Evolutionary conservation across 768 basidiomycete genomes (phyloP), one percentile per base, ranked within the genome.

Genomic region (Lactifluus subvellereus): DNA sequence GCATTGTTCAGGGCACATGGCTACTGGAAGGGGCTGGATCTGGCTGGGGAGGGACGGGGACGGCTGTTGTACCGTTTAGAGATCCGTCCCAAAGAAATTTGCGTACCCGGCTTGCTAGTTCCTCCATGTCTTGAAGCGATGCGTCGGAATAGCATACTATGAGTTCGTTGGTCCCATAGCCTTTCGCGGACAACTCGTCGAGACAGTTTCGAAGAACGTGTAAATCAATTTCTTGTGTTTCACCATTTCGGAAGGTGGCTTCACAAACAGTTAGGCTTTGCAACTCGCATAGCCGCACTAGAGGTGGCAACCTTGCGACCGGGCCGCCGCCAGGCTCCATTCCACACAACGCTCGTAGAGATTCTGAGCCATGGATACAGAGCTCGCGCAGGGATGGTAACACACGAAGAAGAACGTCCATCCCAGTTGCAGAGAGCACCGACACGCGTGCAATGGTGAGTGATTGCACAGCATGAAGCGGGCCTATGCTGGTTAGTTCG

Each of bases 81-180:
- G 65, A 66, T n/a, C 67, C 67, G 40, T 67, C 67, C 67, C 67
- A 67, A 30, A 67, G 57, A 48, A 67, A 55, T 40, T 66, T 54
- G 49, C 32, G 57, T 9, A 38, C 61, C 6, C 40, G 54, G 11
- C 20, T 54, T 5, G 65, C 67, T 1, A 67, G 50, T n/a, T 62
- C 64, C 43, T 67, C 67, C 54, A 67, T 66, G 48, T 66, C 67
- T 45, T 53, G 53, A 22, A 60, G 65, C 30, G 27, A 52, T 14
- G 52, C 64, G 14, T 67, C 65, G 16, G 67, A 67, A 22, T 67
- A 67, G 42, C 67, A 67, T n/a, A 67, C 64, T 42, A 62, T 61
- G 27, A 67, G 65, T 45, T 59, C 54, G 18, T 32, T 60, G 6
- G 54, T 32, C 37, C 56, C 54, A 20, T 35, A 48, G 32, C 54